phyloP scores from a whole-genome alignment of 2,329 filamentous ascomycete genomes.

The Herpotrichia juniperi region DNA sequence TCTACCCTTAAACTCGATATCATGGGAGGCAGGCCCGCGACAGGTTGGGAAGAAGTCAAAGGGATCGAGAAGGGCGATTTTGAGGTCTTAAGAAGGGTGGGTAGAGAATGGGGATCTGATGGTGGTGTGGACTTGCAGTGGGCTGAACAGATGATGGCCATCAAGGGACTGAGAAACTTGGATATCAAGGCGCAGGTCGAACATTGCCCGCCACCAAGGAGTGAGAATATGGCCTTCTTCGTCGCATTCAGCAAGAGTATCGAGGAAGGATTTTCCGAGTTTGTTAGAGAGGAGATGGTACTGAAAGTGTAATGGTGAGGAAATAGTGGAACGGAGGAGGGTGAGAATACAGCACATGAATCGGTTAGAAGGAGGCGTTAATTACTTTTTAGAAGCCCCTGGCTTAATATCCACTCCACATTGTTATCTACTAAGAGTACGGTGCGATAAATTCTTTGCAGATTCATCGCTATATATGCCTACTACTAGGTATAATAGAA shows the following conservation, averaged over 20 bases:
- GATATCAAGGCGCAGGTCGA: slow-evolving; percentile 61
- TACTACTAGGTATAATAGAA: too few species aligned
- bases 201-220: slow-evolving; percentile 59
- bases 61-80: slow-evolving; percentile 29
- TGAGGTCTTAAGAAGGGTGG: slow-evolving; percentile 30
- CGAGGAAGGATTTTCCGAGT: slow-evolving; percentile 62
- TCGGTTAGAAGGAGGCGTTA: too few species aligned
- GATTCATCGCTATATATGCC: too few species aligned
- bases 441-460: too few species aligned
- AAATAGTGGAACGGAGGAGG: too few species aligned
- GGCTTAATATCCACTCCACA: too few species aligned
- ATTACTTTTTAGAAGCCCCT: too few species aligned
- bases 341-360: too few species aligned
- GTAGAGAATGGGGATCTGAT: slow-evolving; percentile 29
- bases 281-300: slow-evolving; percentile 51
- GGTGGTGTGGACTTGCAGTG: slow-evolving; percentile 56
- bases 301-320: too few species aligned
- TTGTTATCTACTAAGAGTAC: too few species aligned
- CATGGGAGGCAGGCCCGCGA: slow-evolving; percentile 58
- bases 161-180: slow-evolving; percentile 58
- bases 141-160: slow-evolving; percentile 60
- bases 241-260: slow-evolving; percentile 67
- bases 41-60: slow-evolving; percentile 56
- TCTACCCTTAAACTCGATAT: slow-evolving; percentile 53
- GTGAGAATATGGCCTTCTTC: slow-evolving; percentile 62